phyloP scores from a whole-genome alignment of 2,329 filamentous ascomycete species.

The Penicillium sp. region DNA sequence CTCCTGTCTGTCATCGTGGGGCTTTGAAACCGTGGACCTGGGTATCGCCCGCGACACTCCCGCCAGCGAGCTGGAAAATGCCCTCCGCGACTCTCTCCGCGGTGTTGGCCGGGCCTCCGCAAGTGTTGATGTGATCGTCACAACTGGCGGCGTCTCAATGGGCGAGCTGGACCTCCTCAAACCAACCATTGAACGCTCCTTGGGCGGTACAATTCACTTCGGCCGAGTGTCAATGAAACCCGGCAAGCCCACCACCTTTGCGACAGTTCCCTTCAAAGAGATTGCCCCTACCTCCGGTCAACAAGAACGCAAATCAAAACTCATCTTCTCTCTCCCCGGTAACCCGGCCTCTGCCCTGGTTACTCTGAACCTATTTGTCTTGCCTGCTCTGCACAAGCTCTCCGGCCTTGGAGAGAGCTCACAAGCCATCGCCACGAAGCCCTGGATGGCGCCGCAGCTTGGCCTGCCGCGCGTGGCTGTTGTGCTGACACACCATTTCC shows the following conservation, averaged over 20 bases:
- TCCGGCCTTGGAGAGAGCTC: conserved; percentile 57
- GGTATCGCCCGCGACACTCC: conserved; percentile 67
- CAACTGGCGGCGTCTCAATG: conserved; percentile 95
- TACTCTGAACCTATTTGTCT: conserved; percentile 89
- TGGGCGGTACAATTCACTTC: conserved; percentile 94
- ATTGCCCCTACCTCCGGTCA: conserved; percentile 28
- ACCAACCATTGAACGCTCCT: conserved; percentile 84
- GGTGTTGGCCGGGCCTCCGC: conserved; percentile 40
- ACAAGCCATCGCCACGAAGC: conserved; percentile 13
- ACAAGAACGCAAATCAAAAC: conserved; percentile 61
- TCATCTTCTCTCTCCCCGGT: conserved; percentile 86
- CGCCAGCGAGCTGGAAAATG: conserved; percentile 71
- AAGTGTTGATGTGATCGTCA: conserved; percentile 77
- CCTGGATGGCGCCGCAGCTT: conserved; percentile 53
- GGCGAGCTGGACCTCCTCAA: conserved; percentile 96
- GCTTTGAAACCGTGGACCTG: conserved; percentile 78
- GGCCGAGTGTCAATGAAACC: conserved; percentile 97
- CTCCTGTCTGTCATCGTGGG: conserved; percentile 70
- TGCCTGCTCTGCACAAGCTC: conserved; percentile 79
- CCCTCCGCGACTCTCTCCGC: conserved; percentile 72
- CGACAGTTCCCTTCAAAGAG: conserved; percentile 70
- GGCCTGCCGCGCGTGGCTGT: conserved; percentile 75
- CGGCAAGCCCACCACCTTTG: conserved; percentile 96
- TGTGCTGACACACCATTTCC: conserved; percentile 68
- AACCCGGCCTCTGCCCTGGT: conserved; percentile 94